Base-by-base conservation (phyloP, 768 basidiomycete genomes). In the Rhizopogon rudus region DNA sequence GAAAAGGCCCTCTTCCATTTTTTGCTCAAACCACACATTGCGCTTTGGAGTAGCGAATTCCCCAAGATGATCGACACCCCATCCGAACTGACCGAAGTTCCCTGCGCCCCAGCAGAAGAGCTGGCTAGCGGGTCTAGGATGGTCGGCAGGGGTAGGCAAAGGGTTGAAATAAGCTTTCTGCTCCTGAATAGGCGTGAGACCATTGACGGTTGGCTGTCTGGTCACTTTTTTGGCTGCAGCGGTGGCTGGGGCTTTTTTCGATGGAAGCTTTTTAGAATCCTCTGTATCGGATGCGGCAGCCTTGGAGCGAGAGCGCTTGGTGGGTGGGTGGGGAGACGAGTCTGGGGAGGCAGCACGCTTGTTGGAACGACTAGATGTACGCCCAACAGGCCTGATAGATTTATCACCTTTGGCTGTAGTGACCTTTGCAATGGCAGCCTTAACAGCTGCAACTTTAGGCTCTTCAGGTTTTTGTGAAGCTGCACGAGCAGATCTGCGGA, bases 81-180 rank as follows among this genome's bases (percentile, higher is more conserved):
- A 82, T 33, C 95, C 97, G 64, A 97, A 88, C 70, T 98, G 95
- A 31, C 94, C 95, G 73, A 93, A 93, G 70, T 96, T 94, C 28
- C 93, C 94, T 10, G 87, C 85, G 6, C 96, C 96, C 82, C 91
- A 98, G 7, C 82, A 86, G 60, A 94, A 96, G 16, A 94, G 76
- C 41, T 86, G 79, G 13, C 83, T 78, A 35, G 86, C 77, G 17
- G 92, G 93, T 43, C 84, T 80, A 44, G 74, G 62, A 54, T 81
- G 79, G 45, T 74, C 65, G 8, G 82, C 80, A 29, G 83, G 77
- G 6, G 74, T 70, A 14, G 88, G 90, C 3, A 92, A 75, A 7
- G 81, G 73, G 60, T 87, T 88, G 64, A 87, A 80, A 58, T 84
- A 85, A 3, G 84, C 81, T 60, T 78, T 80, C 28, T 71, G 70